phyloP scores from a whole-genome alignment of 345 rosid species.

The Cardiospermum halicacabum region DNA sequence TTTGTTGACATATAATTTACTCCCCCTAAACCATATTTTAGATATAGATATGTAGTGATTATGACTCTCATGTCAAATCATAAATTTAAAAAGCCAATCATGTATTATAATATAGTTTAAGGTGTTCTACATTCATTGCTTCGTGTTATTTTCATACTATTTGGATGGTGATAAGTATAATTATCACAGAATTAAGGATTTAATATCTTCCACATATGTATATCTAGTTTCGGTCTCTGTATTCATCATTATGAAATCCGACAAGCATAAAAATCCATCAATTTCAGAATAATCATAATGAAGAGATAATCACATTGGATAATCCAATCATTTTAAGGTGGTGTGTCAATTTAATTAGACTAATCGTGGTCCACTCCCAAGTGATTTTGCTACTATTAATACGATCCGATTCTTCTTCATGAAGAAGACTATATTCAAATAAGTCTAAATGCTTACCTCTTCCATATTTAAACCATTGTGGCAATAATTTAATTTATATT shows the following conservation, averaged over 20 bases:
- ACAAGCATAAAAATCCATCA: background rate
- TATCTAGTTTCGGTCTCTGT: background rate
- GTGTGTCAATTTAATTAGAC: background rate
- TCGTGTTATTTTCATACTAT: background rate
- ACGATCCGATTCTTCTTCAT: no score
- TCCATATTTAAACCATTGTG: no score
- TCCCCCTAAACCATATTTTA: background rate
- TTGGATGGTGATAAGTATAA: no score
- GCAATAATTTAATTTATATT: no score
- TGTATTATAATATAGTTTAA: background rate
- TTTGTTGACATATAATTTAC: no score
- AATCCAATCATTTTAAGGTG: background rate
- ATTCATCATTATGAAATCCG: background rate
- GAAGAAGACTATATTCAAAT: no score
- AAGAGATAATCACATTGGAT: background rate
- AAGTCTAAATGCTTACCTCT: no score
- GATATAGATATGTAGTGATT: background rate
- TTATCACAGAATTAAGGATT: background rate
- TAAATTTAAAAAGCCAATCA: background rate
- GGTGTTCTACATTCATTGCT: background rate
- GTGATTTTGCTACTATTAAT: background rate
- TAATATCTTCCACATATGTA: background rate
- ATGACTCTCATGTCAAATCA: background rate
- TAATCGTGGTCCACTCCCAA: background rate
- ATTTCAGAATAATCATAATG: no score